Evolutionary conservation across 495 filamentous ascomycete species (phyloP).

Genomic region (Penicillium cosmopolitanum): DNA sequence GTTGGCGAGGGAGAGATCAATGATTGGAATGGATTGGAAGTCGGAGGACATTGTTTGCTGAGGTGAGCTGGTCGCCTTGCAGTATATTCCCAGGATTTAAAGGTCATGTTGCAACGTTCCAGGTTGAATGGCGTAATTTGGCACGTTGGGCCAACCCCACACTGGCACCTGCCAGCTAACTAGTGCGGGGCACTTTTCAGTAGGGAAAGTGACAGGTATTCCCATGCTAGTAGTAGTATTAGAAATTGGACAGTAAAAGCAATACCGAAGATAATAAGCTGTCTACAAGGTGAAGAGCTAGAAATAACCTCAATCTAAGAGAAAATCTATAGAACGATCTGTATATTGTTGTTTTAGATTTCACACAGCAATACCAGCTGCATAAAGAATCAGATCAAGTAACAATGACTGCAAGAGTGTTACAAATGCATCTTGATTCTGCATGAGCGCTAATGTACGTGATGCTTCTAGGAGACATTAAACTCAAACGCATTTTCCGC

Average conservation of each 20-base stretch:
- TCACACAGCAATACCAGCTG: not conserved
- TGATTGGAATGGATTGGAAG: slow-evolving; percentile 46
- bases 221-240: too few relatives aligned
- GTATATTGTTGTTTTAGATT: too few relatives aligned
- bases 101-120: not conserved
- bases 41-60: slow-evolving; percentile 49
- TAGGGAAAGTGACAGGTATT: too few relatives aligned
- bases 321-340: too few relatives aligned
- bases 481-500: slow-evolving; percentile 38
- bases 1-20: slow-evolving; percentile 48
- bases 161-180: too few relatives aligned
- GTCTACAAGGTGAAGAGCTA: too few relatives aligned
- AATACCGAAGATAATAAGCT: too few relatives aligned
- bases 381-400: not conserved
- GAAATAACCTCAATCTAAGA: too few relatives aligned
- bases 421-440: not conserved
- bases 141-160: not conserved
- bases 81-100: not conserved
- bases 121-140: not conserved
- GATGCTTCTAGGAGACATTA: not conserved
- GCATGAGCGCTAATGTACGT: not conserved
- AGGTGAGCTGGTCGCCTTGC: not conserved
- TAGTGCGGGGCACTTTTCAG: too few relatives aligned
- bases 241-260: too few relatives aligned
- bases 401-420: too few relatives aligned